Conservation (phyloP, 768 basidiomycete species). For the Kondoa malvinella region DNA sequence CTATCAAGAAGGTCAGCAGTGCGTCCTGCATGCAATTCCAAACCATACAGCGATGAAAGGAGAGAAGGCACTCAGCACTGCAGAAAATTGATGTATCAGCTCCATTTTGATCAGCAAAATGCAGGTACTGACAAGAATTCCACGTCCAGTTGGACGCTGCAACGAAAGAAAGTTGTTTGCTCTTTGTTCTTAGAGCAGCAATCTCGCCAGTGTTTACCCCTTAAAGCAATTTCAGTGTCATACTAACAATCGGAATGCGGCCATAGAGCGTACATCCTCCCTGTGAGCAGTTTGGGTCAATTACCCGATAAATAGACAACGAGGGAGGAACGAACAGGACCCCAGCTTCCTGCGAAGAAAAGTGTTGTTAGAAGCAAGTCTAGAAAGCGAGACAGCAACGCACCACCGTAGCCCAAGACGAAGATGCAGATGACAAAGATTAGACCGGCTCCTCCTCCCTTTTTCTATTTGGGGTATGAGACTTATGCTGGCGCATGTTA, state of each 20-base stretch:
- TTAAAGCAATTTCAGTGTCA: too few relatives aligned
- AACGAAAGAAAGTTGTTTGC: neutral
- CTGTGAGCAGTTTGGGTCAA: too few relatives aligned
- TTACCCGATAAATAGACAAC: too few relatives aligned
- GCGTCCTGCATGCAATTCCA: neutral
- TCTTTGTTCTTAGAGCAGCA: neutral
- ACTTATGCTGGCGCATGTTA: too few relatives aligned
- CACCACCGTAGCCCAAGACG: neutral
- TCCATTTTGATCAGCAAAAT: neutral
- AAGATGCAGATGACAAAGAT: neutral
- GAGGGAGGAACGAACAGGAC: too few relatives aligned
- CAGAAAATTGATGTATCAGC: neutral
- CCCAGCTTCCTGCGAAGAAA: neutral
- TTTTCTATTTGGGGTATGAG: too few relatives aligned
- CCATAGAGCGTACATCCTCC: too few relatives aligned
- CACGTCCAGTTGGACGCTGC: neutral
- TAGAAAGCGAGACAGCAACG: neutral
- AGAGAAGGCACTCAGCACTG: too few relatives aligned
- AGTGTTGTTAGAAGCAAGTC: too few relatives aligned
- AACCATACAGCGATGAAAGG: neutral
- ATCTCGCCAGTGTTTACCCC: neutral
- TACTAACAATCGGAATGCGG: too few relatives aligned
- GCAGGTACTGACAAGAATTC: neutral
- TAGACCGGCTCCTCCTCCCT: too few relatives aligned
- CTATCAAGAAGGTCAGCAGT: neutral